Base-by-base conservation (phyloP, 148 eudicot species). In the Fallopia convolvulus region DNA sequence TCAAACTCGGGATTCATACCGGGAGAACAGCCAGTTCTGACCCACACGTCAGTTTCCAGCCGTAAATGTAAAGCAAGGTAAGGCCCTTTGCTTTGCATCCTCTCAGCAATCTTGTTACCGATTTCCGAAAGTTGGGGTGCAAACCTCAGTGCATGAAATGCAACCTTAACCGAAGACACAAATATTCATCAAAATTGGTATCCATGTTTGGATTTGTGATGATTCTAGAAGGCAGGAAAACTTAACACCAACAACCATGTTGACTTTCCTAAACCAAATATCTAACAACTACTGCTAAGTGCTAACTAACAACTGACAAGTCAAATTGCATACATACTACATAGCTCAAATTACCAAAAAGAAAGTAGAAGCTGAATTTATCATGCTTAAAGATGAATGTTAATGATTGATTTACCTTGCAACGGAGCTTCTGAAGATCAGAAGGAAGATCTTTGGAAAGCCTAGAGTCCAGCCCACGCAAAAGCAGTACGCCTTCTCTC, bases 11-110 rank as follows among this genome's bases (percentile, higher is more conserved):
- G 80, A 74, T 77, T 93, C 80, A 93, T 80, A 13, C 99, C 99
- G 0, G 99, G 97, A 79, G 89, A 89, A 73, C 99, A 95, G 23
- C 99, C 99, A 6, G 99, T 95, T 75, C 99, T 95, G 61, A 91
- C 88, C 99, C 99, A 93, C 7, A 95, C 98, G 83, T 95, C 99
- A 76, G 86, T 90, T 82, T 95, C 99, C 92, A 95, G 80, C 47
- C 99, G 87, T 33, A 95, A 74, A 86, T 95, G 99, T 44, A 95
- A 94, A 50, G 99, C 99, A 80, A 95, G 77, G 78, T 90, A 95
- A 58, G 92, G 97, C 26, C 99, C 99, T 79, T 85, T 85, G 81
- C 81, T 88, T 81, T 85, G 81, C 94, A 95, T 95, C 80, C 99
- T 92, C 86, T 91, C 89, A 2, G 97, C 88, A 77, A 95, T 77